phyloP scores from a whole-genome alignment of 176 grass and related monocot species.

The Aegilops tauschii region DNA sequence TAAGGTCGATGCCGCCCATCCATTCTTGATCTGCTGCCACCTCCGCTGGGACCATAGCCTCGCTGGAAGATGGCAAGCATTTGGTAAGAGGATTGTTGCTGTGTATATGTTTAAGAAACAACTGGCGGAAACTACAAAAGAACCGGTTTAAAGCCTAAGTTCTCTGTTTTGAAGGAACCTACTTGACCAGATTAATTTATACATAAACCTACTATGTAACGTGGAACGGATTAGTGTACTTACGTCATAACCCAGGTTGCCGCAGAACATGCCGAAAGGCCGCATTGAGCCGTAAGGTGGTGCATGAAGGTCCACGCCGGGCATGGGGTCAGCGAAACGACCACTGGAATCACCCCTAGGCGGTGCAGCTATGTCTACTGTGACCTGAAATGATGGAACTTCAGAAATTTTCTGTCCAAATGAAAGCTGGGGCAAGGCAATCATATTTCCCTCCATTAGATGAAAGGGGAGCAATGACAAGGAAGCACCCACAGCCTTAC shows the following conservation, averaged over 20 bases:
- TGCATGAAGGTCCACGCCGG: constrained; percentile 39
- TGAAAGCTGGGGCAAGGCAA: background rate
- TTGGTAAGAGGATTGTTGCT: background rate
- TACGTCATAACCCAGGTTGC: constrained; percentile 68
- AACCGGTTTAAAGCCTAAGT: background rate
- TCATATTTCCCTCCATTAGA: background rate
- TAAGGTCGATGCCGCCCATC: constrained; percentile 79
- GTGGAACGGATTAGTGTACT: constrained; percentile 17
- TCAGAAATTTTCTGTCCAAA: background rate
- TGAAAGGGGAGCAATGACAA: background rate
- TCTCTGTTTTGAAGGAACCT: background rate
- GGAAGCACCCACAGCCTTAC: constrained; percentile 27
- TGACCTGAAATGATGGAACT: constrained; percentile 43
- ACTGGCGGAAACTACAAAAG: background rate
- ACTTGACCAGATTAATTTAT: background rate
- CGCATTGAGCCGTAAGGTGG: constrained; percentile 62
- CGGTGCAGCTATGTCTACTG: constrained; percentile 81
- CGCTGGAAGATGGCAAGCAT: constrained; percentile 28
- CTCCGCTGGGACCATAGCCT: constrained; percentile 49
- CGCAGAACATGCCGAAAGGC: constrained; percentile 62
- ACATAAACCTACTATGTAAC: background rate
- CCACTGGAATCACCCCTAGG: constrained; percentile 55
- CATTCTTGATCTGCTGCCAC: constrained; percentile 55
- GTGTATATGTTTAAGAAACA: background rate
- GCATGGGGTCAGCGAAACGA: constrained; percentile 53